Conservation (phyloP, 768 basidiomycete genomes). For the Tylopilus sp. region DNA sequence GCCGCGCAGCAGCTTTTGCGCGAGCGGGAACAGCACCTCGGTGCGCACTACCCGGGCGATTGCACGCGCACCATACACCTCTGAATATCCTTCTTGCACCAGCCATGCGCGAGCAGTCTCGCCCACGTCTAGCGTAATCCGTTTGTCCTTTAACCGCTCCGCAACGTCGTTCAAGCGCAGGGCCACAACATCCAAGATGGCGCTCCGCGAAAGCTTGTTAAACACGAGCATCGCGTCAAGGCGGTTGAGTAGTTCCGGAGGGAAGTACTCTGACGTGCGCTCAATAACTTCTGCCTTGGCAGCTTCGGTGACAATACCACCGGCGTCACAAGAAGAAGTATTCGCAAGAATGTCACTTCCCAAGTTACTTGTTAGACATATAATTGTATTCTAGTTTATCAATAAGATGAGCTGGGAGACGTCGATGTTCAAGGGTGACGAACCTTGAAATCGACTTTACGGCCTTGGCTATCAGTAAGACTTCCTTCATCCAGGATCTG, state of each 20-base stretch:
- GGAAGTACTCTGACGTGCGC: slow-evolving; percentile 76
- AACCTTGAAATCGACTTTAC: slow-evolving; percentile 89
- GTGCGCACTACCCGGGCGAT: slow-evolving; percentile 75
- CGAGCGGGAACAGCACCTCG: slow-evolving; percentile 78
- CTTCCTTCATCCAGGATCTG: slow-evolving; percentile 90
- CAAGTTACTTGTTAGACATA: slow-evolving; percentile 87
- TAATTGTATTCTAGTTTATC: slow-evolving; percentile 73
- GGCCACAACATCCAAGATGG: slow-evolving; percentile 75
- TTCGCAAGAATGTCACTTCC: slow-evolving; percentile 78
- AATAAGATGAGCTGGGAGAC: not conserved
- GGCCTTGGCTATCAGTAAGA: slow-evolving; percentile 88
- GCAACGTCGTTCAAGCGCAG: slow-evolving; percentile 76
- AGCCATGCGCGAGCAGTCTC: slow-evolving; percentile 63
- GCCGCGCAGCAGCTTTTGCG: slow-evolving; percentile 74
- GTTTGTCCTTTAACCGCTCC: slow-evolving; percentile 54
- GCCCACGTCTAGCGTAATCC: slow-evolving; percentile 72
- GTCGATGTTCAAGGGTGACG: no score
- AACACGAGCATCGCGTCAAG: slow-evolving; percentile 86
- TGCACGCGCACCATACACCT: slow-evolving; percentile 82
- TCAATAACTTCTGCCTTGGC: slow-evolving; percentile 69
- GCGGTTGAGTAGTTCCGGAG: slow-evolving; percentile 87
- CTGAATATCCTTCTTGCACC: slow-evolving; percentile 74
- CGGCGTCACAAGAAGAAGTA: slow-evolving; percentile 52
- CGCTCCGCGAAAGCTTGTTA: slow-evolving; percentile 76
- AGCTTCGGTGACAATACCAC: slow-evolving; percentile 61